Evolutionary conservation across 2,329 filamentous ascomycete genomes (phyloP).

Genomic region (Hymenoscyphus linearis): DNA sequence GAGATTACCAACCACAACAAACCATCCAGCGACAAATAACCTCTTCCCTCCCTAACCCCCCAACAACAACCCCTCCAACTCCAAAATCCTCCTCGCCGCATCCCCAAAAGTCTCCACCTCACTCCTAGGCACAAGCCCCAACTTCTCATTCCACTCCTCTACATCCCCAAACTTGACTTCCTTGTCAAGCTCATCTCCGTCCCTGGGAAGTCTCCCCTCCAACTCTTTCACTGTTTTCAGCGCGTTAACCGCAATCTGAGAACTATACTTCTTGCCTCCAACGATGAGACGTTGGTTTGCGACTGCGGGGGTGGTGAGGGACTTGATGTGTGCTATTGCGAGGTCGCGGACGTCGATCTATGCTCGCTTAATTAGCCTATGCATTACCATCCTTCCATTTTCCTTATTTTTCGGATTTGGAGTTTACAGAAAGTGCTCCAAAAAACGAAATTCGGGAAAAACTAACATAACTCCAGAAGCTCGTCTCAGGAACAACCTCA

Average conservation of each 20-base stretch:
- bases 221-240: constrained; percentile 25
- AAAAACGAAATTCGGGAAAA: too few relatives aligned
- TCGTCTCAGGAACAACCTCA: constrained; percentile 21
- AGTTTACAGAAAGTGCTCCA: too few relatives aligned
- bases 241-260: constrained; percentile 21
- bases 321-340: constrained; percentile 25
- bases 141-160: constrained; percentile 19
- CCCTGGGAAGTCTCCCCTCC: constrained; percentile 25
- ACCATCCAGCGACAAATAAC: not conserved
- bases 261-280: constrained; percentile 16
- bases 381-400: not conserved
- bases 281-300: constrained; percentile 23
- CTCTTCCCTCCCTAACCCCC: not conserved
- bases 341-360: constrained; percentile 30
- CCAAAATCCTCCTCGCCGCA: constrained; percentile 26
- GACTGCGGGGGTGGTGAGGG: constrained; percentile 22
- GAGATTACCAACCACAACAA: too few relatives aligned
- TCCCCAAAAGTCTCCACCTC: constrained; percentile 25
- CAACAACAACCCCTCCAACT: constrained; percentile 17
- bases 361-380: not conserved
- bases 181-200: constrained; percentile 23
- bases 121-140: constrained; percentile 18
- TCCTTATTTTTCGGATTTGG: not conserved
- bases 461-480: not conserved
- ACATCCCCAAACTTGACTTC: constrained; percentile 18